Conservation (phyloP, 2,329 filamentous ascomycete species). For the Colletotrichum orbiculare region DNA sequence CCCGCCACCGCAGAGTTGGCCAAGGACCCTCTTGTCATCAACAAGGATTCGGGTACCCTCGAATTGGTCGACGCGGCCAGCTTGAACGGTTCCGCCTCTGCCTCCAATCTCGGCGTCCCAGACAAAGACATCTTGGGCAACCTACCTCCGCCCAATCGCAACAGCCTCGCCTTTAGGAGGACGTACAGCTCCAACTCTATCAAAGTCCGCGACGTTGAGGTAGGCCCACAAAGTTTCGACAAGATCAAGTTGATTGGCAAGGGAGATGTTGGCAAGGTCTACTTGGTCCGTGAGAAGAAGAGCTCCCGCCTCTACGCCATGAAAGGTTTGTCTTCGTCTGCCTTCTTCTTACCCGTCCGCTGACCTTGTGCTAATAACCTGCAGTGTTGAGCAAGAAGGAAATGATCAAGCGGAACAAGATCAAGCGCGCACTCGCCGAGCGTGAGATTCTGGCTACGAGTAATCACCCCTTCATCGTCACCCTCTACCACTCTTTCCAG, state of each 20-base stretch:
- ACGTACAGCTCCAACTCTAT: slow-evolving; percentile 99
- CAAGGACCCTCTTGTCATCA: slow-evolving; percentile 79
- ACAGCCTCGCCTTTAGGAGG: slow-evolving; percentile 83
- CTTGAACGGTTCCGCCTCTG: slow-evolving; percentile 47
- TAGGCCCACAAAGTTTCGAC: slow-evolving; percentile 94
- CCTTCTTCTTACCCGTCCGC: background rate
- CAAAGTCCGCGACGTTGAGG: slow-evolving; percentile 97
- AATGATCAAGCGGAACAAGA: slow-evolving; percentile 99
- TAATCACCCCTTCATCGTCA: slow-evolving; percentile 99
- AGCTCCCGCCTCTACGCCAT: slow-evolving; percentile 94
- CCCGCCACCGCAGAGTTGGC: slow-evolving; percentile 88
- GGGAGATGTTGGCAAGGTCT: slow-evolving; percentile 98
- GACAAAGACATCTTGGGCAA: slow-evolving; percentile 66
- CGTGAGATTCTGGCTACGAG: slow-evolving; percentile 98
- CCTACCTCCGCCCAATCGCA: slow-evolving; percentile 74
- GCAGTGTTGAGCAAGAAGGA: slow-evolving; percentile 98
- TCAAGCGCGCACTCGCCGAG: slow-evolving; percentile 96
- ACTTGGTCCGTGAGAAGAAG: slow-evolving; percentile 98
- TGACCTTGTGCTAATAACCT: slow-evolving; percentile 48
- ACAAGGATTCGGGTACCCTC: slow-evolving; percentile 61
- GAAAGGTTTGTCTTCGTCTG: slow-evolving; percentile 77
- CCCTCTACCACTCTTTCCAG: slow-evolving; percentile 98
- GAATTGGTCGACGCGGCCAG: slow-evolving; percentile 57
- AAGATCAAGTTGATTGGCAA: slow-evolving; percentile 99
- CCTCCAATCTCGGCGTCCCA: slow-evolving; percentile 46